phyloP scores from a whole-genome alignment of 495 filamentous ascomycete genomes.

The Daldinia grandis region DNA sequence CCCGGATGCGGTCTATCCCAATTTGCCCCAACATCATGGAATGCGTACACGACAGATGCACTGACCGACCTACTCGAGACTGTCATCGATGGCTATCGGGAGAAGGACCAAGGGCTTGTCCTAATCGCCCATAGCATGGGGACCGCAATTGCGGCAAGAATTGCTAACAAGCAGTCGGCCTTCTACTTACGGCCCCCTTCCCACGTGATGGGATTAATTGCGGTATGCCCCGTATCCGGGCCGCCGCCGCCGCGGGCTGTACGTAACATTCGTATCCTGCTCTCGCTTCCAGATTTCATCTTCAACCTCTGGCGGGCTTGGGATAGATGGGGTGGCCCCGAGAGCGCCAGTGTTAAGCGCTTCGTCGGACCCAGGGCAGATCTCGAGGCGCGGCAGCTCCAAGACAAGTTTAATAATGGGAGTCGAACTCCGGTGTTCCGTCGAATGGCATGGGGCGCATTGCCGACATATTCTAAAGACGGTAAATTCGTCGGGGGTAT shows the following conservation, averaged over 20 bases:
- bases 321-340: slow-evolving; percentile 79
- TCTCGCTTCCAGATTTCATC: slow-evolving; percentile 72
- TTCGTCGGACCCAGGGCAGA: slow-evolving; percentile 82
- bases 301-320: slow-evolving; percentile 82
- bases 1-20: slow-evolving; percentile 86
- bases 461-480: slow-evolving; percentile 62
- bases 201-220: slow-evolving; percentile 78
- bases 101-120: slow-evolving; percentile 76
- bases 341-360: slow-evolving; percentile 79
- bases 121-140: slow-evolving; percentile 91
- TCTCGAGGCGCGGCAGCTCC: slow-evolving; percentile 75
- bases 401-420: slow-evolving; percentile 84
- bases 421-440: slow-evolving; percentile 82
- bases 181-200: slow-evolving; percentile 57
- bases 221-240: slow-evolving; percentile 76
- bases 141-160: slow-evolving; percentile 75
- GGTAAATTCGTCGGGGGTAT: slow-evolving; percentile 67
- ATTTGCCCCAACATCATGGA: slow-evolving; percentile 75
- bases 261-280: slow-evolving; percentile 61
- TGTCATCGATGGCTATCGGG: slow-evolving; percentile 75
- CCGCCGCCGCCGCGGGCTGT: slow-evolving; percentile 65
- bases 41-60: slow-evolving; percentile 79
- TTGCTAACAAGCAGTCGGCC: slow-evolving; percentile 70
- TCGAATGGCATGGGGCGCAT: slow-evolving; percentile 78
- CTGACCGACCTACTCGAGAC: slow-evolving; percentile 76